Conservation (phyloP, 768 basidiomycete species). For the Lepiota venenata region DNA sequence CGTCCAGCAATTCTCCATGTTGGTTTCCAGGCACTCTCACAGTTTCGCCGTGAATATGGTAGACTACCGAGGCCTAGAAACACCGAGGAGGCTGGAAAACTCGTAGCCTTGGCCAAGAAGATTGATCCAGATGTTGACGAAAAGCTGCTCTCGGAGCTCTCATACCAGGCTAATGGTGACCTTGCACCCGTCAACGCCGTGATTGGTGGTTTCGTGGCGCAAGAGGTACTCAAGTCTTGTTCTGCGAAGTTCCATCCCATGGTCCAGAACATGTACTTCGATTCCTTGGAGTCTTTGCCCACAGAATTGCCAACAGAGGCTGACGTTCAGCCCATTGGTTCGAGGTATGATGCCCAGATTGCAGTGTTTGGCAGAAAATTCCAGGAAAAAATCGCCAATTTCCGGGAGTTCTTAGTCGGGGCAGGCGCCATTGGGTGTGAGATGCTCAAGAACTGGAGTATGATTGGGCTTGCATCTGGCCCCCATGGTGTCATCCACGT, state of each 20-base stretch:
- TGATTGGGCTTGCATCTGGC: conserved; percentile 93
- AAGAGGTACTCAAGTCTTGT: conserved; percentile 95
- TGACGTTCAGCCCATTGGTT: conserved; percentile 78
- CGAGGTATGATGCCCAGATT: conserved; percentile 92
- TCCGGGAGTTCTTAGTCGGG: conserved; percentile 95
- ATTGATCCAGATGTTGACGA: conserved; percentile 75
- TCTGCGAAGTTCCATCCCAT: conserved; percentile 98
- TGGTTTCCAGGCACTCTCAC: conserved; percentile 91
- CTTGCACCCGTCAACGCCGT: conserved; percentile 89
- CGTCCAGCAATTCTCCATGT: conserved; percentile 87
- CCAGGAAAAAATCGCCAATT: conserved; percentile 87
- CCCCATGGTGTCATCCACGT: conserved; percentile 81
- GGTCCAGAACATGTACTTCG: conserved; percentile 94
- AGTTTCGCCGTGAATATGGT: conserved; percentile 62
- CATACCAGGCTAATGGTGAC: conserved; percentile 91
- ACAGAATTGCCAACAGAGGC: conserved; percentile 67
- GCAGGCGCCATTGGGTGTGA: conserved; percentile 99
- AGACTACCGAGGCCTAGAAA: conserved; percentile 83
- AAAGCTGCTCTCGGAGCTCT: conserved; percentile 76
- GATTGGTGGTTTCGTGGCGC: conserved; percentile 95
- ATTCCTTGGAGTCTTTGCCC: conserved; percentile 94
- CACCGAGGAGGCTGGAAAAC: conserved; percentile 64
- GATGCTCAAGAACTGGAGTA: conserved; percentile 99
- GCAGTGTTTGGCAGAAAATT: conserved; percentile 93
- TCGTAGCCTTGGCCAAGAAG: conserved; percentile 80